Base-by-base conservation (phyloP, 345 rosid genomes). In the Eucalyptus curtisii region DNA sequence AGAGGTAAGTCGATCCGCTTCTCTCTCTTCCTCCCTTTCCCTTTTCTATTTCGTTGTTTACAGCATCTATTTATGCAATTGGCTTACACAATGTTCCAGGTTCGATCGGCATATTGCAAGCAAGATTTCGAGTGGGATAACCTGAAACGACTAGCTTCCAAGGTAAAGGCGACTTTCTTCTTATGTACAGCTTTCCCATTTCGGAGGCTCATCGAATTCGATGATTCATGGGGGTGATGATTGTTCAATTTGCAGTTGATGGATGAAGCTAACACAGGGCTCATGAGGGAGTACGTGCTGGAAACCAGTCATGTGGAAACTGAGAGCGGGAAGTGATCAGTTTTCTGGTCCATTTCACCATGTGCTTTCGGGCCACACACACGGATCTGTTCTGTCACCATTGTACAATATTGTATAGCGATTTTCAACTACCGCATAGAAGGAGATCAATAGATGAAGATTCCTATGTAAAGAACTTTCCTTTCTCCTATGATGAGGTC, bases 101-200 rank as follows among this genome's bases (percentile, higher is more conserved):
- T 97, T 52, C 95, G 97, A 44, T 94, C 99, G 44, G 97, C 97
- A 30, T 96, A 97, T 31, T 94, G 97, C 88, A 95, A 96, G 90
- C 90, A 86, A n/a, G 98, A 96, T 92, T 97, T 97, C 30, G 99
- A 96, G 91, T 94, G 99, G 99, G 98, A 95, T 88, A 96, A 96
- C 89, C 52, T 95, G 90, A 87, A 93, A 88, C 93, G 93, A 44
- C 90, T 97, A 40, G 90, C 96, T 85, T 71, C 90, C 55, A 92
- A 95, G 95, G 99, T 95, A 59, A 88, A 31, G 31, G 88, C 48
- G 86, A 82, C 68, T 44, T 79, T 86, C 87, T 49, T n/a, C 59
- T 15, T 25, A 7, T 82, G 7, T 40, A 8, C 44, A 0, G 9
- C 27, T 11, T 76, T 49, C 30, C 15, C 5, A 57, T 40, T 55